phyloP scores from a whole-genome alignment of 2,329 filamentous ascomycete genomes.

The Neurospora crassa region DNA sequence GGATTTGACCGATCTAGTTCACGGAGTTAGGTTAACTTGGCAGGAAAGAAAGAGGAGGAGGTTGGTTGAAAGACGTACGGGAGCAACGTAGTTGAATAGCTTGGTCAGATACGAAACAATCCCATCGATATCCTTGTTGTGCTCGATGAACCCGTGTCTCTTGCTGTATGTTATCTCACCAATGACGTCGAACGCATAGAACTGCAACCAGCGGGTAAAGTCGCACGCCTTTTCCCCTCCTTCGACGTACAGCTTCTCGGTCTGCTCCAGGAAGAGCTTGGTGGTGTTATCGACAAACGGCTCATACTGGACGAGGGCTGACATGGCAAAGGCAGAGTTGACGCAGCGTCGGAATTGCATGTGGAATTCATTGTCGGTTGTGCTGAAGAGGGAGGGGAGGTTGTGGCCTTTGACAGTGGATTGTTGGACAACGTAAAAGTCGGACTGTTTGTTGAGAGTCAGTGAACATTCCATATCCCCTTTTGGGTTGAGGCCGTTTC shows the following conservation, averaged over 20 bases:
- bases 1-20: conserved; percentile 62
- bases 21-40: not conserved
- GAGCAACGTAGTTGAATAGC: conserved; percentile 62
- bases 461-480: not conserved
- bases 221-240: conserved; percentile 40
- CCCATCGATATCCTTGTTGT: conserved; percentile 64
- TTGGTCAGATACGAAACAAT: conserved; percentile 56
- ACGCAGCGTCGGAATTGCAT: conserved; percentile 65
- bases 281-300: conserved; percentile 70
- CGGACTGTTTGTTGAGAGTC: conserved; percentile 40
- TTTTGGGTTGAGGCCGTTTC: not conserved
- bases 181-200: conserved; percentile 75
- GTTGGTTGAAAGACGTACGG: conserved; percentile 31
- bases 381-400: conserved; percentile 67
- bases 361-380: conserved; percentile 66
- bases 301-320: conserved; percentile 66
- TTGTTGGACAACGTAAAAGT: conserved; percentile 74
- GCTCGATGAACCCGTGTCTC: conserved; percentile 65
- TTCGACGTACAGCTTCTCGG: conserved; percentile 44
- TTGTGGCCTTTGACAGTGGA: conserved; percentile 58
- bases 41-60: not conserved
- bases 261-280: conserved; percentile 58
- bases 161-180: conserved; percentile 70
- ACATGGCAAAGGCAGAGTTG: conserved; percentile 71
- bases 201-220: conserved; percentile 66